Evolutionary conservation across 2,329 filamentous ascomycete genomes (phyloP).

Genomic region (Thielaviopsis punctulata): DNA sequence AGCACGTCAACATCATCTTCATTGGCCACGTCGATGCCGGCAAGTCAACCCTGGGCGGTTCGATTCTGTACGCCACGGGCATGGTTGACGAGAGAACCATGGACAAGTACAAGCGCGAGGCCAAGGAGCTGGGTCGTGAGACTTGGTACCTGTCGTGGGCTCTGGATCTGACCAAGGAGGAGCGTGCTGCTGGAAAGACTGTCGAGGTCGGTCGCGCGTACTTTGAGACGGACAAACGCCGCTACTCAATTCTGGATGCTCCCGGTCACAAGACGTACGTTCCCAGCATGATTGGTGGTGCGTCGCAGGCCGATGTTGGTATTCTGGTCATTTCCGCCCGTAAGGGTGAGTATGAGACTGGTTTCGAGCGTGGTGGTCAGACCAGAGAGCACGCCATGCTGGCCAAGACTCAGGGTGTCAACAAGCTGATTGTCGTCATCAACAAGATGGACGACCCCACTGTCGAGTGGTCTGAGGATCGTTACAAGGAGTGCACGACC

Average conservation of each 20-base stretch:
- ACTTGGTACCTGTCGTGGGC: slow-evolving; percentile 99
- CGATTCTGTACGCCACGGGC: slow-evolving; percentile 80
- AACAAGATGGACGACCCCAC: slow-evolving; percentile 99
- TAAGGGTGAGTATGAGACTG: slow-evolving; percentile 97
- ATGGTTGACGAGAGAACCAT: slow-evolving; percentile 99
- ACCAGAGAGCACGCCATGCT: slow-evolving; percentile 95
- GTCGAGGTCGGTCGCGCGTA: slow-evolving; percentile 92
- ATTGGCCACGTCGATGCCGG: slow-evolving; percentile 96
- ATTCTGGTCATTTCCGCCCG: slow-evolving; percentile 90
- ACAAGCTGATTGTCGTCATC: slow-evolving; percentile 84
- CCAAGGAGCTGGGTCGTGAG: slow-evolving; percentile 89
- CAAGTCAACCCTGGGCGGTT: slow-evolving; percentile 89
- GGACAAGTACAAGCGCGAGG: slow-evolving; percentile 95
- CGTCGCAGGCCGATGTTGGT: slow-evolving; percentile 83
- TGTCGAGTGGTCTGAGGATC: slow-evolving; percentile 85
- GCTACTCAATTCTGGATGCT: slow-evolving; percentile 92
- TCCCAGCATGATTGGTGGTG: slow-evolving; percentile 93
- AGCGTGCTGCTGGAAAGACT: slow-evolving; percentile 90
- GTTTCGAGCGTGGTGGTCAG: slow-evolving; percentile 90
- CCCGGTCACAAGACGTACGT: slow-evolving; percentile 97
- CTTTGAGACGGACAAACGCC: slow-evolving; percentile 91
- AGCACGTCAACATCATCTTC: slow-evolving; percentile 86
- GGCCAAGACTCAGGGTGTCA: slow-evolving; percentile 95
- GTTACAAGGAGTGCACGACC: slow-evolving; percentile 81
- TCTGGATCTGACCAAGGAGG: slow-evolving; percentile 90